phyloP scores from a whole-genome alignment of 108 stramenopile genomes.

The Schizochytrium sp. region DNA sequence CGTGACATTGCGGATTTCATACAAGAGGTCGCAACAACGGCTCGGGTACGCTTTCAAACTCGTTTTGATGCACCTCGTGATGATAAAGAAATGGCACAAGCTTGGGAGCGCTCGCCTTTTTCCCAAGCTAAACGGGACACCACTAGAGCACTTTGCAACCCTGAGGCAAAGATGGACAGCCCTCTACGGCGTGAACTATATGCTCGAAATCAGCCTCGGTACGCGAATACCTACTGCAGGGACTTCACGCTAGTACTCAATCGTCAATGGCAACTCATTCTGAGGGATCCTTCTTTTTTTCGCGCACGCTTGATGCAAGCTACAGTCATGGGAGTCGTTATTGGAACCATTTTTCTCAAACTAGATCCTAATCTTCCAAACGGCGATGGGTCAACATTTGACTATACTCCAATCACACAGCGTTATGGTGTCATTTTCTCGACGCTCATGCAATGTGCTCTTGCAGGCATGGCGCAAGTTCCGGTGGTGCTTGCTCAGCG shows the following conservation, averaged over 20 bases:
- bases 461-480: constrained; percentile 38
- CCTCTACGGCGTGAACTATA: background rate
- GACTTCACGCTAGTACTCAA: constrained; percentile 2
- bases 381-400: no score
- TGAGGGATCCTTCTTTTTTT: constrained; percentile 31
- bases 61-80: background rate
- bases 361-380: background rate
- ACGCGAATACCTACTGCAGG: constrained; percentile 58
- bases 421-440: background rate
- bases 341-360: constrained; percentile 56
- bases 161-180: background rate
- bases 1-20: constrained; percentile 85
- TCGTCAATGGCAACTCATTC: constrained; percentile 20
- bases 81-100: background rate
- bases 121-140: background rate
- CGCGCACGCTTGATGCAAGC: constrained; percentile 30
- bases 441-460: background rate
- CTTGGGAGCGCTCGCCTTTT: background rate
- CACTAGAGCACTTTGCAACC: background rate
- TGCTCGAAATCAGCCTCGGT: constrained; percentile 66
- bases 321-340: constrained; percentile 32
- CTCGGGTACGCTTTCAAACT: background rate
- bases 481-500: constrained; percentile 2
- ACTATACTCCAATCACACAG: background rate
- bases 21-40: constrained; percentile 66